Conservation (phyloP, 169 alveolate genomes). For the Plasmodium fragile region DNA sequence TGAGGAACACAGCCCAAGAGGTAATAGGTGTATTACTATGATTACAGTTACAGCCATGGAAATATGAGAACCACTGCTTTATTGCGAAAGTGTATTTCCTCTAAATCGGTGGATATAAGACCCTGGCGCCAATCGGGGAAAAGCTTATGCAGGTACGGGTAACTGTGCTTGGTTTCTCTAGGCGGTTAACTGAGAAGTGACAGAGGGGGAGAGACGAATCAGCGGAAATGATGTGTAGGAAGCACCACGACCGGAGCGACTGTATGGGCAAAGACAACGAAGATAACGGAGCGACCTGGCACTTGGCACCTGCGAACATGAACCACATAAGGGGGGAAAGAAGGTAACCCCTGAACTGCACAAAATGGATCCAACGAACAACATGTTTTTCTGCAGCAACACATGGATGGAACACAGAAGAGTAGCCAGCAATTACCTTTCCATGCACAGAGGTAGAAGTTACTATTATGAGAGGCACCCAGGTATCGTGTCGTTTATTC, state of each 20-base stretch:
- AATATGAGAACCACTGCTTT: neutral
- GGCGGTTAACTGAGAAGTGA: neutral
- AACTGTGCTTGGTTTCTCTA: neutral
- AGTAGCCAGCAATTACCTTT: slow-evolving; percentile 25
- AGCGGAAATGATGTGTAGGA: neutral
- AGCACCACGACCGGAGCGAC: neutral
- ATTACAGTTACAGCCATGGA: neutral
- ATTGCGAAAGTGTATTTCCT: neutral
- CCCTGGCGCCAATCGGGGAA: neutral
- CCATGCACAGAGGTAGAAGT: slow-evolving; percentile 22
- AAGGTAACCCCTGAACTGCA: neutral
- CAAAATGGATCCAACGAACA: slow-evolving; percentile 39
- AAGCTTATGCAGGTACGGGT: neutral
- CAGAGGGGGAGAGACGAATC: neutral
- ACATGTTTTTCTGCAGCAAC: slow-evolving; percentile 27
- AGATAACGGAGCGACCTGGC: neutral
- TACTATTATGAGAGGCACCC: slow-evolving; percentile 24
- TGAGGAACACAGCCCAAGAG: neutral
- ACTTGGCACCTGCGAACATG: neutral
- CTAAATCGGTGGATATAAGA: neutral
- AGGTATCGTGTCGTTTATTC: slow-evolving; percentile 12
- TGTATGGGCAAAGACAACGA: neutral
- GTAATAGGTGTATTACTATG: neutral
- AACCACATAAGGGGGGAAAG: slow-evolving; percentile 9
- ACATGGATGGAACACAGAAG: slow-evolving; percentile 17